Percentiles rank a stretch among this genome's conserved stretches.
Conservation (phyloP, 345 rosid genomes). For the Cochlearia excelsa region DNA sequence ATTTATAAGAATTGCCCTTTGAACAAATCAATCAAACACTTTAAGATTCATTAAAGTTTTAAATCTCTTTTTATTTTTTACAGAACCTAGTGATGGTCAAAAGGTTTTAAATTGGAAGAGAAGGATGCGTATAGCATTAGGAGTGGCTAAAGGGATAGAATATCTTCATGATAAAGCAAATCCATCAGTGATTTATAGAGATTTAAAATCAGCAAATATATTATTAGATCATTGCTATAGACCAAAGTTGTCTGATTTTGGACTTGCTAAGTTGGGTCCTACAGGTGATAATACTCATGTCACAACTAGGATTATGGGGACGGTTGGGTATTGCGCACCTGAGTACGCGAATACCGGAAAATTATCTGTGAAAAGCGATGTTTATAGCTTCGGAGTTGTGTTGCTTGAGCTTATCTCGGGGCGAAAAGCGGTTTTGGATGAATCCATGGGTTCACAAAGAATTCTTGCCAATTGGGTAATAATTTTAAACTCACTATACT, state of each 20-base stretch:
- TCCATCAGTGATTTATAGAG: slow-evolving; percentile 62
- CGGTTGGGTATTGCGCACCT: slow-evolving; percentile 72
- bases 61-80: too few species aligned
- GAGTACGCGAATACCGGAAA: slow-evolving; percentile 59
- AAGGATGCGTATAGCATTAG: slow-evolving; percentile 59
- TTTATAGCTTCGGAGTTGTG: too few species aligned
- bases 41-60: slow-evolving; percentile 3
- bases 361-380: slow-evolving; percentile 54
- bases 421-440: slow-evolving; percentile 40
- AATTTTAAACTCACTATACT: too few species aligned
- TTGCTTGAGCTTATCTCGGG: slow-evolving; percentile 65
- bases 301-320: slow-evolving; percentile 69
- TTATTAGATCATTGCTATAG: slow-evolving; percentile 45
- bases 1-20: too few species aligned
- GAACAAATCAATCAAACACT: too few species aligned
- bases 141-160: slow-evolving; percentile 60
- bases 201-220: slow-evolving; percentile 60
- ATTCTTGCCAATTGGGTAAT: slow-evolving; percentile 54
- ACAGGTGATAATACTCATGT: slow-evolving; percentile 53
- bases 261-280: slow-evolving; percentile 74
- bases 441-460: slow-evolving; percentile 29
- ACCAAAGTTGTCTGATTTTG: slow-evolving; percentile 69
- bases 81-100: slow-evolving; percentile 9
- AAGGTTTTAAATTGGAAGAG: slow-evolving; percentile 56
- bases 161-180: slow-evolving; percentile 51